Evolutionary conservation across 345 rosid species (phyloP), one percentile per base, ranked within the genome.

Genomic region (Excoecaria cochinchinensis): DNA sequence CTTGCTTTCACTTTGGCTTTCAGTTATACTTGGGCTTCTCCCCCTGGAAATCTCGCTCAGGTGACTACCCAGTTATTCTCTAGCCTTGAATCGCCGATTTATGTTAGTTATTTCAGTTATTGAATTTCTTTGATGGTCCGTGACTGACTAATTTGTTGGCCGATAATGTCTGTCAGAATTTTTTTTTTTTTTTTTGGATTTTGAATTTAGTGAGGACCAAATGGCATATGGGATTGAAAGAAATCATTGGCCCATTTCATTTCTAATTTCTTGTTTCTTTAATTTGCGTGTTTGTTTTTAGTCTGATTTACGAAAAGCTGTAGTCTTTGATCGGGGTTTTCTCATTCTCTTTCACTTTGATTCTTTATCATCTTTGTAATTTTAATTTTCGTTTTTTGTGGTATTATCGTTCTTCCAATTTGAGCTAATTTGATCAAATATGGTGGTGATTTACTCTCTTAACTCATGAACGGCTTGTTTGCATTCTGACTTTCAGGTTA

Each of bases 241-340:
- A 67, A 3, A 50, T 69, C 69, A 19, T 8, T 66, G 52, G 8
- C 14, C 17, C 36, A 44, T 66, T 63, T 66, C 22, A 9, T 65
- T 44, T 66, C 31, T 19, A 31, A 0, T 51, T 51, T 50, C 8
- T 11, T 51, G 22, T 5, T 31, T 69, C 59, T 70, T 22, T 70
- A 22, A 53, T 52, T 38, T 70, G 61, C 24, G 50, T 68, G 71
- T 38, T 52, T 36, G 42, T 25, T 36, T 70, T 70, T 44, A 13
- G 61, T 70, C 48, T 36, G 73, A 70, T 52, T 31, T 16, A 52
- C 36, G 60, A 17, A 50, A 25, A 15, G 59, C 17, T 69, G 59
- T 69, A 36, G n/a, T 50, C 44, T 69, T 69, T 7, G 6, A 53
- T 16, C 14, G 13, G 6, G 12, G 38, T 10, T 46, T 46, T n/a